Evolutionary conservation across 441 rosid genomes (phyloP).

Genomic region (Euphorbia celastroides): DNA sequence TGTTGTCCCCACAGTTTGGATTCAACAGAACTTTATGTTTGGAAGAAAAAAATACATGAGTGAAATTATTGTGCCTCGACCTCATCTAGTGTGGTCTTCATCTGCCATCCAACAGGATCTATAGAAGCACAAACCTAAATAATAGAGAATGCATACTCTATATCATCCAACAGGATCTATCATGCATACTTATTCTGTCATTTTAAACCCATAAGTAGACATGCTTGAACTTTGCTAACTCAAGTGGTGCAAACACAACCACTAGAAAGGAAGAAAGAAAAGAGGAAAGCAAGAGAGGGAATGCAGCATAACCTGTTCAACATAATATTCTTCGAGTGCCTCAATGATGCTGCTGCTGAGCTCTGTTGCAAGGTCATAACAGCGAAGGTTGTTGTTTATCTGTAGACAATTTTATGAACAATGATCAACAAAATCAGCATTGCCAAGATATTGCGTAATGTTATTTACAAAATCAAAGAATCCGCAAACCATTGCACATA

Average conservation of each 20-base stretch:
- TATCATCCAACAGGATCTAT: no score
- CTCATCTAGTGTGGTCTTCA: not conserved
- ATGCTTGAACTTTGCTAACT: not conserved
- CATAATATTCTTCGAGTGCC: constrained; percentile 93
- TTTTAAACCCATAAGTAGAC: not conserved
- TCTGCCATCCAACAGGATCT: not conserved
- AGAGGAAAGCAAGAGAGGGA: not conserved
- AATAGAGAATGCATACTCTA: not conserved
- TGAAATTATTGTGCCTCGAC: not conserved
- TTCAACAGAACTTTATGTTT: no score
- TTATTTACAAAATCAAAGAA: constrained; percentile 2
- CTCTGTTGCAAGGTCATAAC: constrained; percentile 99
- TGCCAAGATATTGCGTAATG: constrained; percentile 12
- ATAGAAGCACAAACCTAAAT: not conserved
- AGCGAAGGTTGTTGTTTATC: constrained; percentile 97
- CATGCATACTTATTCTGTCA: not conserved
- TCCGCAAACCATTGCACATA: constrained; percentile 90
- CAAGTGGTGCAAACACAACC: no score
- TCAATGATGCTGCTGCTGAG: constrained; percentile 82
- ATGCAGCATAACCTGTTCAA: constrained; percentile 64
- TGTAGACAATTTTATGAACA: constrained; percentile 25
- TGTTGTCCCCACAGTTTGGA: no score
- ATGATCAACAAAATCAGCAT: constrained; percentile 8
- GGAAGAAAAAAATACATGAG: not conserved
- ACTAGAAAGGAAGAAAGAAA: not conserved